Conservation (phyloP, 345 rosid genomes). For the Citrus medica region DNA sequence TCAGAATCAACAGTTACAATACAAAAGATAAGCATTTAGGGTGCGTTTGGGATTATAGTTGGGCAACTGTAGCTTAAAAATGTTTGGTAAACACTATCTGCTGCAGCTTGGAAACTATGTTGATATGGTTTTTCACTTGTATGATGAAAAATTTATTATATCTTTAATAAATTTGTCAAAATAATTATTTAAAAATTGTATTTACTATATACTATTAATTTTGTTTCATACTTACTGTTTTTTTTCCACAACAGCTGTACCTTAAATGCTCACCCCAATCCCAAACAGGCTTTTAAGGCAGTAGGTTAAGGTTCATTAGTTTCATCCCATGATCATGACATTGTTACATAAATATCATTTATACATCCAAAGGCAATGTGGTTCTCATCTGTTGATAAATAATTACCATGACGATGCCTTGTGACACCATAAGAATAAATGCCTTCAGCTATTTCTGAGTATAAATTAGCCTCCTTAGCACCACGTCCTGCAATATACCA, state of each 20-base stretch:
- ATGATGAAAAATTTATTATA: no score
- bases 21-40: background rate
- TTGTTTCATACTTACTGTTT: no score
- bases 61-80: no score
- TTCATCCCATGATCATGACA: background rate
- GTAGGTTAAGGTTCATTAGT: background rate
- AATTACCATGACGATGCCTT: slow-evolving; percentile 88
- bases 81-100: no score
- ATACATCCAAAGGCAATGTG: background rate
- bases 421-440: slow-evolving; percentile 91
- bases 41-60: no score
- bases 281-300: background rate
- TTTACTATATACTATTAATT: no score
- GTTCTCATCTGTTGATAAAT: background rate
- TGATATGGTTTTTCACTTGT: no score
- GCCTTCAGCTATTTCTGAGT: slow-evolving; percentile 87
- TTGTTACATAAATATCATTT: background rate
- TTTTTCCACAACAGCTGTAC: no score
- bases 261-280: no score
- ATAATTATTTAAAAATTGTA: no score
- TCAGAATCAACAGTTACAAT: background rate
- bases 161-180: no score
- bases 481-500: slow-evolving; percentile 69
- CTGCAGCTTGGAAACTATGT: no score
- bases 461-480: slow-evolving; percentile 84